These are phyloP conservation scores for Tetrapyrgos nigripes DNA, from an alignment of 1,284 basidiomycete species.

Conservation along the genomic window DNA sequence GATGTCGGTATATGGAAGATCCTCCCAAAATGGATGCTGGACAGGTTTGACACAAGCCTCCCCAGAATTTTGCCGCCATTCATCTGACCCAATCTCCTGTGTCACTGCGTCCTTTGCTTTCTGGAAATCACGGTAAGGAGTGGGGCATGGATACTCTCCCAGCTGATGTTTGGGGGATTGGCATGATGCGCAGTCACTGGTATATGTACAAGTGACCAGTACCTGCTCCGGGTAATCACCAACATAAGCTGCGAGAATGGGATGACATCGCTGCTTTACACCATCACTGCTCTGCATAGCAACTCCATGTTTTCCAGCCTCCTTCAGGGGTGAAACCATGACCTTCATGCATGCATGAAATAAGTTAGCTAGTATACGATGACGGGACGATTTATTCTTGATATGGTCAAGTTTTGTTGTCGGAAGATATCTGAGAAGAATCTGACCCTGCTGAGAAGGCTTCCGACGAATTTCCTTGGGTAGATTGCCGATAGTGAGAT, in stretches of 20 bases:
- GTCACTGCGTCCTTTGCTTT: background rate
- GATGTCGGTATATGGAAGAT: slow-evolving; percentile 29
- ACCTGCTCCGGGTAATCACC: slow-evolving; percentile 17
- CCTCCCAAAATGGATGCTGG: slow-evolving; percentile 31
- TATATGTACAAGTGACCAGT: slow-evolving; percentile 3
- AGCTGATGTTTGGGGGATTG: background rate
- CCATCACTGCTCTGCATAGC: slow-evolving; percentile 26
- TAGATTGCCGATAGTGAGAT: slow-evolving; percentile 19
- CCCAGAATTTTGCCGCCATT: background rate
- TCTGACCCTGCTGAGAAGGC: too few species aligned
- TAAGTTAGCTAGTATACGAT: too few species aligned
- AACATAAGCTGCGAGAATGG: slow-evolving; percentile 21
- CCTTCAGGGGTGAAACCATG: too few species aligned
- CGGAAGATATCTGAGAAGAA: too few species aligned
- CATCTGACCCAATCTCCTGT: background rate
- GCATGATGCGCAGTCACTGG: background rate
- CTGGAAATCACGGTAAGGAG: background rate
- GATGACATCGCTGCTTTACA: slow-evolving; percentile 23
- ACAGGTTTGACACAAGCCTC: slow-evolving; percentile 13
- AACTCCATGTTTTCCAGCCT: slow-evolving; percentile 28
- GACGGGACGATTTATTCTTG: too few species aligned
- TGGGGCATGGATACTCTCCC: background rate
- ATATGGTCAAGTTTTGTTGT: too few species aligned
- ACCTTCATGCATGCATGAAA: too few species aligned
- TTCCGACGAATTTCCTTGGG: too few species aligned